A percentile compares a stretch with the other conserved stretches of the same genome.
Evolutionary conservation across 768 basidiomycete genomes (phyloP).

Genomic region (Podaxis sp.): DNA sequence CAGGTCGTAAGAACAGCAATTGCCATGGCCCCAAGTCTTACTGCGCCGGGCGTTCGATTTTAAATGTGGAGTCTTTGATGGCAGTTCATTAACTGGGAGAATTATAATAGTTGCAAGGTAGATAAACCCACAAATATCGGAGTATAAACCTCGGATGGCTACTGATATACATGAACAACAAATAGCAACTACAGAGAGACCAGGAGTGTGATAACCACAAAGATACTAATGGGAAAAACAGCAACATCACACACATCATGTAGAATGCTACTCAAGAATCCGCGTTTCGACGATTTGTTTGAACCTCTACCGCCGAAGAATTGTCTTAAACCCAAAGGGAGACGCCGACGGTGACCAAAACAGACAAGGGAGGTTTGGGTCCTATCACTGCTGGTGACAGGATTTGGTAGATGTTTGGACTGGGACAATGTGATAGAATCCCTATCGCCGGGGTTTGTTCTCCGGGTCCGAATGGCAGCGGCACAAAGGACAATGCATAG

Average conservation of each 20-base stretch:
- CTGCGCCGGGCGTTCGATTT: too few species aligned
- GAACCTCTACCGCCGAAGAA: not conserved
- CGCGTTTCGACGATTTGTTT: constrained; percentile 1
- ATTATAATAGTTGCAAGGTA: not conserved
- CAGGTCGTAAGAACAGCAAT: too few species aligned
- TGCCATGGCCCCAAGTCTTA: too few species aligned
- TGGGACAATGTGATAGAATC: constrained; percentile 4
- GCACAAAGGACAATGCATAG: constrained; percentile 39
- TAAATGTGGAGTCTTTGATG: too few species aligned
- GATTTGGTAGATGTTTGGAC: constrained; percentile 8
- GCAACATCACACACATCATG: constrained; percentile 43
- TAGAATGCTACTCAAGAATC: constrained; percentile 31
- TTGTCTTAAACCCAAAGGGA: constrained; percentile 9
- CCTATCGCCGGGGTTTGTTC: constrained; percentile 22
- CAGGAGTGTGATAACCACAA: constrained; percentile 34
- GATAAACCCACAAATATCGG: not conserved
- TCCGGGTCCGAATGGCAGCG: constrained; percentile 20
- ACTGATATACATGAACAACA: not conserved
- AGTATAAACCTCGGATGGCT: not conserved
- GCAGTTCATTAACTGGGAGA: too few species aligned
- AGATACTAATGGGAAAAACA: constrained; percentile 40
- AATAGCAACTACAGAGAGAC: constrained; percentile 6
- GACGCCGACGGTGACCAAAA: constrained; percentile 2
- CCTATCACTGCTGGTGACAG: not conserved
- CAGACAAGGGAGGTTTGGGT: constrained; percentile 3